Evolutionary conservation across 78 protist genomes (phyloP).

Genomic region (Dictyostelium citrinum): DNA sequence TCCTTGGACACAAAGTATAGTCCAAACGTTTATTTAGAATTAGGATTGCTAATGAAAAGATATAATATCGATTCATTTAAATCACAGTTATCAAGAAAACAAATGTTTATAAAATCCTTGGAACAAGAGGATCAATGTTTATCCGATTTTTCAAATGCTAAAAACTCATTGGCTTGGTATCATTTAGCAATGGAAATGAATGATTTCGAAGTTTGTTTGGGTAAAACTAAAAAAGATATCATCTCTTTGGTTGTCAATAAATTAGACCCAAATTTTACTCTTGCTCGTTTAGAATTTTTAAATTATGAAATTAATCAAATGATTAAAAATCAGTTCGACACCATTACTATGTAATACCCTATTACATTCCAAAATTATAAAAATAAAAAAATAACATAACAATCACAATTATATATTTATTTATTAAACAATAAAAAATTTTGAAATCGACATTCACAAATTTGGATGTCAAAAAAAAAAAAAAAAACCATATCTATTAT

Average conservation of each 20-base stretch:
- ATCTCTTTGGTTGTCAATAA: not conserved
- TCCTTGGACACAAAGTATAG: not conserved
- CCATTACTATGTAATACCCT: not conserved
- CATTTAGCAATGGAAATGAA: not conserved
- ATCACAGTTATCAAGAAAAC: slow-evolving; percentile 1
- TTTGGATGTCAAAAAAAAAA: too few relatives aligned
- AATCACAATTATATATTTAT: too few relatives aligned
- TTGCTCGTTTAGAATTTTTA: not conserved
- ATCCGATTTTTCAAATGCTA: not conserved
- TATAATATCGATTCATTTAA: not conserved
- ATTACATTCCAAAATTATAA: too few relatives aligned
- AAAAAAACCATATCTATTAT: too few relatives aligned
- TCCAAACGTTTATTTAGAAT: not conserved
- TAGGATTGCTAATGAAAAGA: not conserved
- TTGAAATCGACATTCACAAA: too few relatives aligned
- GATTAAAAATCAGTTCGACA: not conserved
- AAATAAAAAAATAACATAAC: too few relatives aligned
- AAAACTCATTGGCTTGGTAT: not conserved
- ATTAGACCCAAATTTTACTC: not conserved
- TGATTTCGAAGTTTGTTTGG: not conserved
- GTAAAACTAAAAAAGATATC: not conserved
- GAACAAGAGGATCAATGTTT: not conserved
- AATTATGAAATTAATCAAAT: not conserved
- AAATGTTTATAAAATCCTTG: slow-evolving; percentile 21
- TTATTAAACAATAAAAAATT: too few relatives aligned